Evolutionary conservation across 2,329 filamentous ascomycete genomes (phyloP), one percentile per base, ranked within the genome.

Genomic region (Fusarium pseudonygamai): DNA sequence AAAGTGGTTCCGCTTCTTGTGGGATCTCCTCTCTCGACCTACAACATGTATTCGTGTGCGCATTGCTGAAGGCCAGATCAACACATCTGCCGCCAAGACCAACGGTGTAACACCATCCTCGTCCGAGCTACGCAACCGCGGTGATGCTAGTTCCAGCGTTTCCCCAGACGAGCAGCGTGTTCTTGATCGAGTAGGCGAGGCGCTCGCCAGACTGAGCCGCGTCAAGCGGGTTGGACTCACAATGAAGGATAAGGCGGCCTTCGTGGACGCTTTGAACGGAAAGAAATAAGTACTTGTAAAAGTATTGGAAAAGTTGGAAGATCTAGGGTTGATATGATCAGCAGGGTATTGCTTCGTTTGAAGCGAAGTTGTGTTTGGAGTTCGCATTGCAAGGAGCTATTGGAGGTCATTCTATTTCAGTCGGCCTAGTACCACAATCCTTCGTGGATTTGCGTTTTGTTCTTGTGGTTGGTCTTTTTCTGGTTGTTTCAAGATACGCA

Each of bases 1-100:
- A 18, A 87, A 88, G 34, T 95, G 93, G 81, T 58, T 88, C 11
- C 84, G 84, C 5, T 98, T 98, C 80, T 79, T 98, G 14, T 99
- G 95, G 95, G 93, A 92, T 60, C 85, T 98, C 14, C 90, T 97
- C 39, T 93, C 93, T 47, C 90, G 92, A 53, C 93, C 95, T 2
- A 97, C 93, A 3, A 96, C 97, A 74, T 95, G 91, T 77, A 96
- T 99, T 77, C 91, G 95, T 30, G 96, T 98, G 18, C 90, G 96
- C 56, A 95, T 99, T 62, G 96, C 95, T 2, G 93, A 96, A 78
- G 89, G 89, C 2, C 88, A 95, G 55, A 82, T 83, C 73, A 91
- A 91, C 68, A 85, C 83, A 7, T 80, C 85, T 4, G 80, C 80
- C 6, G 80, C 81, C 8, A 77, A 77, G 55, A 80, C 79, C 16